phyloP scores from a whole-genome alignment of 192 early-diverging fungal genomes.

The Ramicandelaber brevisporus region DNA sequence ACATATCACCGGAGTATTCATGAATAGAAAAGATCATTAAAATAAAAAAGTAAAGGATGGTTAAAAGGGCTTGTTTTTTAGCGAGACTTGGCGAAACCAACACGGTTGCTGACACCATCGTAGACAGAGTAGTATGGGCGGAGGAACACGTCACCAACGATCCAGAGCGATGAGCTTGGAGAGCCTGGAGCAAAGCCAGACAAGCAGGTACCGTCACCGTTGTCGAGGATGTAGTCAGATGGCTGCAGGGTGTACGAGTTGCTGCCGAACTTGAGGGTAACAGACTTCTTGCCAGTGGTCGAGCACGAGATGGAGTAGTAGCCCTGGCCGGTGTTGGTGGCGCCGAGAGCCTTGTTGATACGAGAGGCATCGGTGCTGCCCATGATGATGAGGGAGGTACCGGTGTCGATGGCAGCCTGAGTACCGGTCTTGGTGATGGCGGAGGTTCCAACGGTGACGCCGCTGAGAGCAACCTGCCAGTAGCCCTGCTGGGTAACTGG shows the following conservation, averaged over 20 bases:
- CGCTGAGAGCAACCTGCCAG: conserved; percentile 6
- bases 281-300: too few species aligned
- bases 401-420: conserved; percentile 24
- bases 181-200: conserved; percentile 21
- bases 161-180: conserved; percentile 38
- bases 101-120: conserved; percentile 2
- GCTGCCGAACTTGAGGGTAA: neutral
- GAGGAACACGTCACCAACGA: conserved; percentile 40
- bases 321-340: too few species aligned
- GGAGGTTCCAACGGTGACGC: too few species aligned
- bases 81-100: conserved; percentile 2
- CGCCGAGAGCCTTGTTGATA: conserved; percentile 14
- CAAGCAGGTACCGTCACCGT: neutral
- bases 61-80: too few species aligned
- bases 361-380: conserved; percentile 10
- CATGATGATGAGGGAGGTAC: conserved; percentile 20
- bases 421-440: neutral
- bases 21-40: too few species aligned
- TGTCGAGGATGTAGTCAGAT: neutral
- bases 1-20: too few species aligned
- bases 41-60: too few species aligned
- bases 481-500: conserved; percentile 9
- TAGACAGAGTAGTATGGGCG: conserved; percentile 30
- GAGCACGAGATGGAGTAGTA: too few species aligned
- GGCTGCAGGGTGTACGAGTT: conserved; percentile 1